Conservation (phyloP, 495 filamentous ascomycete genomes). For the Penicillium coprophilum region DNA sequence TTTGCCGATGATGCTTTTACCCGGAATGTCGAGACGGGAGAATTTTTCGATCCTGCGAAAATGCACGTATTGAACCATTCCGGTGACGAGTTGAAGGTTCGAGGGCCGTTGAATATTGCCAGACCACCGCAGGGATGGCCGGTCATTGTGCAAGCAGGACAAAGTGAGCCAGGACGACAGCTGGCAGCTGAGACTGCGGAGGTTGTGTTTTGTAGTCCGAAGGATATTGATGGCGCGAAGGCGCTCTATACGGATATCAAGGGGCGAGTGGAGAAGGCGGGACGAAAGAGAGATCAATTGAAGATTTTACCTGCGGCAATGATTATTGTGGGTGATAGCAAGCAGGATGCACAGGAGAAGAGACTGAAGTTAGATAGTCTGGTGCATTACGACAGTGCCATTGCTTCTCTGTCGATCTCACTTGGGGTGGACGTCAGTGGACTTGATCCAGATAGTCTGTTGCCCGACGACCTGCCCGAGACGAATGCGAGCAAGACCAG, state of each 20-base stretch:
- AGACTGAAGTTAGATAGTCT: constrained; percentile 50
- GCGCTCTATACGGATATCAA: constrained; percentile 55
- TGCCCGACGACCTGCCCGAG: constrained; percentile 50
- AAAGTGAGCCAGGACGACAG: constrained; percentile 53
- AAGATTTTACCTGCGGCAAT: constrained; percentile 56
- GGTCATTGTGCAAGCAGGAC: constrained; percentile 56
- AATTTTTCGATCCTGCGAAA: constrained; percentile 49
- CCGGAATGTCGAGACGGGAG: constrained; percentile 45
- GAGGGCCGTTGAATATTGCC: constrained; percentile 54
- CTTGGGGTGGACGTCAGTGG: constrained; percentile 48
- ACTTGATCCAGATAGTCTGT: constrained; percentile 49
- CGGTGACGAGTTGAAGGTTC: constrained; percentile 47
- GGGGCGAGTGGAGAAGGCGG: constrained; percentile 42
- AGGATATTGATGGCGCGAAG: constrained; percentile 46
- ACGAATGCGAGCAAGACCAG: constrained; percentile 55
- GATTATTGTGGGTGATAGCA: constrained; percentile 43
- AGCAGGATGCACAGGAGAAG: constrained; percentile 50
- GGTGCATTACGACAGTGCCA: constrained; percentile 56
- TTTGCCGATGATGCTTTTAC: constrained; percentile 56
- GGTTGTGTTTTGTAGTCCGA: constrained; percentile 49
- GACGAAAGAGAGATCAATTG: constrained; percentile 43
- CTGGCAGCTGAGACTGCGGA: constrained; percentile 56
- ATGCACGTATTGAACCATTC: constrained; percentile 51
- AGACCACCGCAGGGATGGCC: constrained; percentile 56
- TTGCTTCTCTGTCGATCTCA: constrained; percentile 52